phyloP scores from a whole-genome alignment of 306 rosid species.

The Pyrus betulifolia region DNA sequence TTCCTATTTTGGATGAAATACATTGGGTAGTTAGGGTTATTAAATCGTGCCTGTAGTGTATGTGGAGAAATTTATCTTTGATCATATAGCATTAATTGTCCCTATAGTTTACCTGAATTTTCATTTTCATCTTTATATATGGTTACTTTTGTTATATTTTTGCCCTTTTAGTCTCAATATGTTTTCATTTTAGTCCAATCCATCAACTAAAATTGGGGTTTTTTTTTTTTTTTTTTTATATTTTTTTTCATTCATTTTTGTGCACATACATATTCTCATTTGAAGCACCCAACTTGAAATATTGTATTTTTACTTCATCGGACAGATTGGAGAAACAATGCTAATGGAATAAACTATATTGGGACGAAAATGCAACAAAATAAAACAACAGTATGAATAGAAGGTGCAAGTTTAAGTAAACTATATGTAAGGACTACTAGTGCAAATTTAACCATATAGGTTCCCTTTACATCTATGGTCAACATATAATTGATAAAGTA shows the following conservation, averaged over 20 bases:
- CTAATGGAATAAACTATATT: not conserved
- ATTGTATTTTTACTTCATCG: not conserved
- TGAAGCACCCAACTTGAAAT: not conserved
- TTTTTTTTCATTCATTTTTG: not conserved
- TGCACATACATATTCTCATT: not conserved
- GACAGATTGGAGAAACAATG: not conserved
- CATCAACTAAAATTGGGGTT: not conserved
- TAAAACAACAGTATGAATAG: not conserved
- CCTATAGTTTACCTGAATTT: not conserved
- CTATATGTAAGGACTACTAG: no score
- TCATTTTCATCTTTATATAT: not conserved
- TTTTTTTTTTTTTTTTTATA: no score
- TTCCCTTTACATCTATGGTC: no score
- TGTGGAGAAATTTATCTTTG: not conserved
- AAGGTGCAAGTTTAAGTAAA: not conserved
- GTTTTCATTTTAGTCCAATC: not conserved
- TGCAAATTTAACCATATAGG: no score
- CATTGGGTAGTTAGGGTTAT: not conserved
- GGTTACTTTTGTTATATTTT: not conserved
- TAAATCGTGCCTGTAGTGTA: not conserved
- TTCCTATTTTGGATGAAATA: not conserved
- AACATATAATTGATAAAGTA: not conserved
- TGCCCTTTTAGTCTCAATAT: not conserved
- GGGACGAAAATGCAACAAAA: not conserved
- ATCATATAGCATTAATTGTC: not conserved